Conservation (phyloP, 805 yeast genomes). For the Candida boidinii region DNA sequence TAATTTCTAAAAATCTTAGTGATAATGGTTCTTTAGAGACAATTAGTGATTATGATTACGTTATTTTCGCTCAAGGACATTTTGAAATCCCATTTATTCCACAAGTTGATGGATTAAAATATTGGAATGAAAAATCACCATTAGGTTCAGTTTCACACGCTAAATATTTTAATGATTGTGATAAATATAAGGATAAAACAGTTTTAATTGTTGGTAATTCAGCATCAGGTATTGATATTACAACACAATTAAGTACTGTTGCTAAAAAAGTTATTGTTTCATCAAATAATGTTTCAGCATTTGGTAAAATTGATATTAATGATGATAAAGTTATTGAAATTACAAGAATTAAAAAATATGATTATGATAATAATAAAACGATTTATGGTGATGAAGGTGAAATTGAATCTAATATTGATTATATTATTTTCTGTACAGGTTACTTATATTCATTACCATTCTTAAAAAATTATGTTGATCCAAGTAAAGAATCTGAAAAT, state of each 20-base stretch:
- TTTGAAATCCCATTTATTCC: conserved; percentile 40
- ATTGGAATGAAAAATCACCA: conserved; percentile 23
- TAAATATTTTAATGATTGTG: conserved; percentile 30
- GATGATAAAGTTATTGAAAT: conserved; percentile 17
- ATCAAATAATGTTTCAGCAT: conserved; percentile 20
- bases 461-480: conserved; percentile 27
- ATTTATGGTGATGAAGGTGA: conserved; percentile 43
- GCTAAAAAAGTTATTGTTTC: conserved; percentile 22
- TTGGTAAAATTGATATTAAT: conserved; percentile 19
- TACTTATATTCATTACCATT: conserved; percentile 62
- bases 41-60: conserved; percentile 20
- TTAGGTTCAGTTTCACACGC: conserved; percentile 32
- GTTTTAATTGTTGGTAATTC: conserved; percentile 36
- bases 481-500: no score
- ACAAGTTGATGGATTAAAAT: conserved; percentile 29
- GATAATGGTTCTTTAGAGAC: background rate
- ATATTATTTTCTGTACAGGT: conserved; percentile 66
- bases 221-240: conserved; percentile 64
- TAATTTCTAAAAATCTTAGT: conserved; percentile 7
- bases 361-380: conserved; percentile 18
- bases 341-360: conserved; percentile 17
- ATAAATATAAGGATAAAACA: conserved; percentile 23
- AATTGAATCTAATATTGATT: conserved; percentile 39
- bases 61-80: conserved; percentile 39
- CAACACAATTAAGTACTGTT: conserved; percentile 23